Conservation (phyloP, 2,329 filamentous ascomycete species). For the Diaporthe amygdali region DNA sequence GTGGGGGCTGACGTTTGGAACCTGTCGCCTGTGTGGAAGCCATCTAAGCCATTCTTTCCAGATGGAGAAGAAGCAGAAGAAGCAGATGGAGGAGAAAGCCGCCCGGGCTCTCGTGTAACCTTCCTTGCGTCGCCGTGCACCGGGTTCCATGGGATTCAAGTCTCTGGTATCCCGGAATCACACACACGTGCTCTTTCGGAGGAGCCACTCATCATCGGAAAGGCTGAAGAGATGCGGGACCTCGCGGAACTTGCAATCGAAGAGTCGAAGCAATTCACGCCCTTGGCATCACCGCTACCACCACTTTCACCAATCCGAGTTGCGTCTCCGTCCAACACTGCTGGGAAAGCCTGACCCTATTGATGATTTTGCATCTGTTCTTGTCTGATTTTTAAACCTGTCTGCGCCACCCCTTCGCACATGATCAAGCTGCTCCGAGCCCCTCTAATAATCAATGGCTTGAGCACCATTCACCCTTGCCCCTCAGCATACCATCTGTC, state of each 20-base stretch:
- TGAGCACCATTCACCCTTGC: background rate
- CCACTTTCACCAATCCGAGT: background rate
- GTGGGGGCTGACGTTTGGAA: constrained; percentile 22
- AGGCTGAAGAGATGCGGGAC: constrained; percentile 14
- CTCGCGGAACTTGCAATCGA: constrained; percentile 16
- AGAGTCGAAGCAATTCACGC: background rate
- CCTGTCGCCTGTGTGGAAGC: constrained; percentile 17
- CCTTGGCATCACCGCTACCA: background rate
- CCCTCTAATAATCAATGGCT: background rate
- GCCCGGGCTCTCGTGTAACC: background rate
- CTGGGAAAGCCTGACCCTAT: background rate
- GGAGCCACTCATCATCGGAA: background rate
- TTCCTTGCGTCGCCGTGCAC: constrained; percentile 14
- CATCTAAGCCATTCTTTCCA: background rate
- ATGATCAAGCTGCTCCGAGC: background rate
- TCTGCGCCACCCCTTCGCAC: background rate
- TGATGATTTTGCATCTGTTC: background rate
- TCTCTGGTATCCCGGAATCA: background rate
- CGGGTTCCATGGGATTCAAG: background rate
- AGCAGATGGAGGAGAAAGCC: background rate
- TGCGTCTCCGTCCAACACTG: background rate
- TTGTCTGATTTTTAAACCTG: background rate
- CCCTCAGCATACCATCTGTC: background rate
- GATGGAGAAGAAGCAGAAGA: background rate
- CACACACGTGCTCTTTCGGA: background rate